Percentiles rank a stretch among this genome's conserved stretches.
phyloP scores from a whole-genome alignment of 768 basidiomycete species.

The Kwoniella mangroviensis region DNA sequence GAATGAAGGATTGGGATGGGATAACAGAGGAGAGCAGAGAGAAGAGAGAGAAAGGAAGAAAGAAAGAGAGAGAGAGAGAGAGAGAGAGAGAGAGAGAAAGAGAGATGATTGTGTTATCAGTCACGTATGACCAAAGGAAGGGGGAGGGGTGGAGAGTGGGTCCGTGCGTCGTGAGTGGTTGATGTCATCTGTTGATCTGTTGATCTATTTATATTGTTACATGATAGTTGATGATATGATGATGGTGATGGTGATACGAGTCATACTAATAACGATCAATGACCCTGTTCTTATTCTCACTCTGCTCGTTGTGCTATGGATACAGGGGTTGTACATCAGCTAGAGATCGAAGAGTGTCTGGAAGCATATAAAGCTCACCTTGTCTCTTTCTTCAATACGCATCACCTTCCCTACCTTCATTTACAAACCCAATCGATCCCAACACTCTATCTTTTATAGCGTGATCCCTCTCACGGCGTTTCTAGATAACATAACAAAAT shows the following conservation, averaged over 20 bases:
- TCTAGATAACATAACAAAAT: conserved; percentile 46
- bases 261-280: conserved; percentile 23
- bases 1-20: background rate
- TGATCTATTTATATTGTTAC: background rate
- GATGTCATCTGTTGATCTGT: background rate
- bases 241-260: background rate
- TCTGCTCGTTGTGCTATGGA: background rate
- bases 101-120: background rate
- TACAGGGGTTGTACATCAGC: background rate
- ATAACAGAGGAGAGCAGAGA: background rate
- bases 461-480: conserved; percentile 80
- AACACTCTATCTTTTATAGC: conserved; percentile 75
- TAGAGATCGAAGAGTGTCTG: background rate
- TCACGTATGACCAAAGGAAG: background rate
- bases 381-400: conserved; percentile 69
- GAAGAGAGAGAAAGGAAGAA: background rate
- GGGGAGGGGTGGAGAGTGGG: background rate
- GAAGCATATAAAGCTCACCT: background rate
- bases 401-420: conserved; percentile 95
- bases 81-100: background rate
- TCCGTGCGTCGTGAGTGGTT: background rate
- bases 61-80: background rate
- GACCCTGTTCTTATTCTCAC: conserved; percentile 2
- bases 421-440: conserved; percentile 86
- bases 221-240: no score